Conservation (phyloP, 768 basidiomycete species). For the Xerocomellus dryophilus region DNA sequence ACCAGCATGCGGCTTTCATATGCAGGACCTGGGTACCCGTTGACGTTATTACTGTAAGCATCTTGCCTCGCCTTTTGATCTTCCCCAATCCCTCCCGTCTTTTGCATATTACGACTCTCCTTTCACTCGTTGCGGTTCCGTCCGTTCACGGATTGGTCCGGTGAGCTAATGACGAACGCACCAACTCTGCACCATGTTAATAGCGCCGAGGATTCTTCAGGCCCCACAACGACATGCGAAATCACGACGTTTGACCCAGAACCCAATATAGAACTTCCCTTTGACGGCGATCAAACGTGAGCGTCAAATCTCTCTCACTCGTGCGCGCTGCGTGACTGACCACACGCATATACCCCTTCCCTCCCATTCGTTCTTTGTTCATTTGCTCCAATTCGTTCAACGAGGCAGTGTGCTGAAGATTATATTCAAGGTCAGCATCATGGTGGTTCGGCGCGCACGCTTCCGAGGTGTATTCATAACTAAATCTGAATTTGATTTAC, state of each 20-base stretch:
- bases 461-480: background rate
- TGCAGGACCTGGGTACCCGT: slow-evolving; percentile 69
- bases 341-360: background rate
- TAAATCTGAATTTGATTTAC: background rate
- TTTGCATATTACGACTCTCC: background rate
- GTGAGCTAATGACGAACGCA: slow-evolving; percentile 3
- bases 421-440: slow-evolving; percentile 68
- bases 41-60: slow-evolving; percentile 75
- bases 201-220: slow-evolving; percentile 74
- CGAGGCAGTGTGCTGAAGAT: slow-evolving; percentile 64
- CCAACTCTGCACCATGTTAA: background rate
- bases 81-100: background rate
- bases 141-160: slow-evolving; percentile 1
- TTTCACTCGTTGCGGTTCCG: background rate
- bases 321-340: slow-evolving; percentile 9
- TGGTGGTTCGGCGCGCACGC: background rate
- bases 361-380: background rate
- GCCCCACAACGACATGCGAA: slow-evolving; percentile 85
- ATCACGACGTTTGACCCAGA: slow-evolving; percentile 84
- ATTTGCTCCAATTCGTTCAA: background rate
- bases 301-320: slow-evolving; percentile 4
- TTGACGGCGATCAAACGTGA: slow-evolving; percentile 65
- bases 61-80: background rate
- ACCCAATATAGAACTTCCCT: slow-evolving; percentile 73
- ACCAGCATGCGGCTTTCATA: slow-evolving; percentile 89